Conservation (phyloP, 2,329 filamentous ascomycete species). For the Sporothrix sp. region DNA sequence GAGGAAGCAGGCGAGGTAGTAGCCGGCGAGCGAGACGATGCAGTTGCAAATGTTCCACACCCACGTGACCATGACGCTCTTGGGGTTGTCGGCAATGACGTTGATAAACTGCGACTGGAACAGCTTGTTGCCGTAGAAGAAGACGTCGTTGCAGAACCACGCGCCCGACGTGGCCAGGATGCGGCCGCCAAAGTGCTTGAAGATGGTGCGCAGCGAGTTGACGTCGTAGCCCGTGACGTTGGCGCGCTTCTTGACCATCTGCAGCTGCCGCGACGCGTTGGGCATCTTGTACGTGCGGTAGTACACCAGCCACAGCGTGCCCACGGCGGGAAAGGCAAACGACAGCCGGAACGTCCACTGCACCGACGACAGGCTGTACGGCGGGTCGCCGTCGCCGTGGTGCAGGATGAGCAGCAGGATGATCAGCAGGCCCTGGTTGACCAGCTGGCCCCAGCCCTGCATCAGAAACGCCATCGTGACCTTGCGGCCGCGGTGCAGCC, state of each 20-base stretch:
- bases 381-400: constrained; percentile 62
- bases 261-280: constrained; percentile 72
- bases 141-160: constrained; percentile 96
- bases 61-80: constrained; percentile 76
- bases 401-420: constrained; percentile 82
- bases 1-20: constrained; percentile 79
- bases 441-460: constrained; percentile 96
- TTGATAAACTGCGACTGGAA: constrained; percentile 20
- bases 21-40: constrained; percentile 73
- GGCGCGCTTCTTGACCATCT: constrained; percentile 71
- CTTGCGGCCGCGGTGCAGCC: constrained; percentile 89
- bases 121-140: constrained; percentile 71
- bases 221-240: constrained; percentile 89
- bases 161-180: constrained; percentile 75
- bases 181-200: constrained; percentile 76
- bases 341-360: constrained; percentile 91
- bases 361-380: constrained; percentile 66
- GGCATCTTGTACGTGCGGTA: constrained; percentile 95
- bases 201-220: constrained; percentile 67
- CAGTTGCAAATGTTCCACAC: constrained; percentile 90
- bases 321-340: constrained; percentile 82
- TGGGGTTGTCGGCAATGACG: constrained; percentile 19
- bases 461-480: constrained; percentile 94
- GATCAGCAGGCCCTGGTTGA: constrained; percentile 87
- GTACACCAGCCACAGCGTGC: constrained; percentile 91